Evolutionary conservation across 345 rosid species (phyloP).

Genomic region (Salix suchowensis): DNA sequence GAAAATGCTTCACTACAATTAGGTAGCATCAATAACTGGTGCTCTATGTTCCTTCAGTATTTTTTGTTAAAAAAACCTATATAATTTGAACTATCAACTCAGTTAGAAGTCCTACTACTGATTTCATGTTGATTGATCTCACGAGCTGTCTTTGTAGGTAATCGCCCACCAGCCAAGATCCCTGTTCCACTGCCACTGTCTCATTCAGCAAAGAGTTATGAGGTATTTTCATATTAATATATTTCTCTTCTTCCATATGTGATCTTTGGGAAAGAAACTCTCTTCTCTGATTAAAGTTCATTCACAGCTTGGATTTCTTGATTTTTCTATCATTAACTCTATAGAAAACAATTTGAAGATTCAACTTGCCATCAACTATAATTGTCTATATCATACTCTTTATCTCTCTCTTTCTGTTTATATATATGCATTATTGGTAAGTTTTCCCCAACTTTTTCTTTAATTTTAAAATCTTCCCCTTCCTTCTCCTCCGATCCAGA

Average conservation of each 20-base stretch:
- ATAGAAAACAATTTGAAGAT: neutral
- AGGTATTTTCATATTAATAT: constrained; percentile 36
- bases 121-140: constrained; percentile 2
- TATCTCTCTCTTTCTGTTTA: neutral
- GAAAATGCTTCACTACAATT: neutral
- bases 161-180: constrained; percentile 84
- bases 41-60: neutral
- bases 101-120: neutral
- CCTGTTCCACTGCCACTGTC: constrained; percentile 76
- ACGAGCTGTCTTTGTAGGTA: constrained; percentile 42
- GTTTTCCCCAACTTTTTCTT: neutral
- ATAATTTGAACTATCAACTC: neutral
- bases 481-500: neutral
- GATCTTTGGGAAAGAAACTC: neutral
- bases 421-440: neutral
- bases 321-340: neutral
- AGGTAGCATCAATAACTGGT: constrained; percentile 1
- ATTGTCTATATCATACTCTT: neutral
- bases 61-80: neutral
- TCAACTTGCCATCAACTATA: neutral
- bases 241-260: neutral
- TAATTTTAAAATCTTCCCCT: neutral
- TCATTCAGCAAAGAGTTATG: constrained; percentile 49
- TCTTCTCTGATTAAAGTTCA: neutral
- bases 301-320: neutral